Conservation (phyloP, 805 yeast genomes). For the Schizosaccharomyces lindneri region DNA sequence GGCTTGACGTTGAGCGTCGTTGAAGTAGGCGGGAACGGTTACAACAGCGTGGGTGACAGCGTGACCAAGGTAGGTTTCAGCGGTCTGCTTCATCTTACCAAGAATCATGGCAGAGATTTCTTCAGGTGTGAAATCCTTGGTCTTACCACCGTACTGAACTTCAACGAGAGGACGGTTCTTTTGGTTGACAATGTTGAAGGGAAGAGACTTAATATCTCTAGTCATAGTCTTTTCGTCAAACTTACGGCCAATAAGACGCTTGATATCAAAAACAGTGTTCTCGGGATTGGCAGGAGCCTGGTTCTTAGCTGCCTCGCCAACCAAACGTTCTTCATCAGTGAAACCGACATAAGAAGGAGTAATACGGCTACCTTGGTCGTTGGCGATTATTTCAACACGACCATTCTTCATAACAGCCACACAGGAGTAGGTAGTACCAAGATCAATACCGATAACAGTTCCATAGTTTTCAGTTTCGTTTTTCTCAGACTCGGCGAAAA, state of each 20-base stretch:
- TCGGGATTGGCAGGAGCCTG: constrained; percentile 91
- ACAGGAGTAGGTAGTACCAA: constrained; percentile 95
- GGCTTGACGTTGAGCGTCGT: constrained; percentile 94
- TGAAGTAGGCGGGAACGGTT: constrained; percentile 92
- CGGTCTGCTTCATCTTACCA: constrained; percentile 79
- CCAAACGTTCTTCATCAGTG: constrained; percentile 81
- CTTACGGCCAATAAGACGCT: constrained; percentile 74
- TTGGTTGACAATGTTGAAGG: constrained; percentile 53
- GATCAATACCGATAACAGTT: constrained; percentile 67
- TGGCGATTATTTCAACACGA: constrained; percentile 84
- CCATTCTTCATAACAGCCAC: constrained; percentile 72
- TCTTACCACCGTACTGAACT: constrained; percentile 69
- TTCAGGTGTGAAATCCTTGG: constrained; percentile 76
- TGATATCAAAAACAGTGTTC: constrained; percentile 77
- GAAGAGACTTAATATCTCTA: constrained; percentile 65
- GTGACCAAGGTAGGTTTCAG: constrained; percentile 71
- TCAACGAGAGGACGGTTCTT: constrained; percentile 69
- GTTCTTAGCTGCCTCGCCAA: constrained; percentile 95
- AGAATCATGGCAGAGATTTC: constrained; percentile 85
- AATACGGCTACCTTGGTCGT: constrained; percentile 96
- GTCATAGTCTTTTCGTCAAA: constrained; percentile 57
- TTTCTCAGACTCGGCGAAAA: not conserved
- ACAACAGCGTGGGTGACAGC: constrained; percentile 78
- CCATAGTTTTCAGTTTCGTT: not conserved
- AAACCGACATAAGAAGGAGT: constrained; percentile 93